Evolutionary conservation across 2,329 filamentous ascomycete species (phyloP), one percentile per base, ranked within the genome.

Genomic region (Cadophora sp.): DNA sequence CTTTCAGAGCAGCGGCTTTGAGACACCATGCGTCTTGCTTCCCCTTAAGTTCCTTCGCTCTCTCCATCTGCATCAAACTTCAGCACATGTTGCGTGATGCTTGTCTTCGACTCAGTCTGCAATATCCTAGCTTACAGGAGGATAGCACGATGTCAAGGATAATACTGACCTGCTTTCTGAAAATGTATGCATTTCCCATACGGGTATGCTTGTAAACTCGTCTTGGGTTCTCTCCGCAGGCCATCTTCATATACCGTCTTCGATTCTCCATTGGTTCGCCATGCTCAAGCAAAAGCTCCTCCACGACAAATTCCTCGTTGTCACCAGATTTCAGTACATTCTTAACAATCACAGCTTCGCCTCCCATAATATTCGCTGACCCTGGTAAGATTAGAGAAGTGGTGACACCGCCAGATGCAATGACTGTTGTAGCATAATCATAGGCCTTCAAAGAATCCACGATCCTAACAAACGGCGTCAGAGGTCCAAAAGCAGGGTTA

Each of bases 201-300:
- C 81, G 77, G 3, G 77, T 80, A 60, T 82, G 79, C 4, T 73
- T 73, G 69, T 82, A 82, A 0, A 77, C 67, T 0, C 67, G 40
- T 66, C 78, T 80, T n/a, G 81, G 81, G 68, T 83, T 84, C 72
- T 83, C 82, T 9, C 82, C 82, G 68, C 81, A 81, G 0, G 82
- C 82, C 78, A 83, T 81, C 72, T 83, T 83, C 76, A 83, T 79
- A 69, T 82, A 83, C 34, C 76, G 68, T 55, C 75, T 69, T 59
- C 80, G 76, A 31, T 79, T 74, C 9, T 69, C 66, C 14, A 68
- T 27, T 0, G 78, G 76, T 7, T 82, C 65, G 5, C 79, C 80
- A 64, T 79, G 76, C 73, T 83, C 81, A 16, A 83, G 74, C 11
- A 82, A 72, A 56, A 83, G 71, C 59, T 82, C 81, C 67, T 81